phyloP scores from a whole-genome alignment of 257 asterid genomes.

The Anisodus tanguticus region DNA sequence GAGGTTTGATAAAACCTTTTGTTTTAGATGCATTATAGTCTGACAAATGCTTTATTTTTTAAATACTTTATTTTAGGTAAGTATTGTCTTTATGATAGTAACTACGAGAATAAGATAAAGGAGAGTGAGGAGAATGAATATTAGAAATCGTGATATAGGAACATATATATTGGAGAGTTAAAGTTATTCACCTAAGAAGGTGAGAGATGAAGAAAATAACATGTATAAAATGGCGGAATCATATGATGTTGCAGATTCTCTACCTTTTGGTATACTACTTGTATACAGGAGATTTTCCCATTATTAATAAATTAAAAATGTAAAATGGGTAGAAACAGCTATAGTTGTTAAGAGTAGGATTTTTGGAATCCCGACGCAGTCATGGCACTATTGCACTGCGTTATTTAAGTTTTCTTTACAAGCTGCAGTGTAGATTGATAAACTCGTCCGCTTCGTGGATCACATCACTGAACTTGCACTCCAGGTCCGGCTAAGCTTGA shows the following conservation, averaged over 20 bases:
- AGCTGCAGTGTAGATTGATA: not conserved
- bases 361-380: not conserved
- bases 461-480: too few relatives aligned
- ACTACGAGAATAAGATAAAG: not conserved
- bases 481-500: too few relatives aligned
- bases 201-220: not conserved
- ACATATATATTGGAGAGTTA: not conserved
- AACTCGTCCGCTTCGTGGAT: not conserved
- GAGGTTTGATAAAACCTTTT: conserved; percentile 60
- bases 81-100: not conserved
- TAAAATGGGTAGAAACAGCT: not conserved
- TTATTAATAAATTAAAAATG: not conserved
- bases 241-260: not conserved
- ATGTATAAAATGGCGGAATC: not conserved
- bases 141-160: not conserved
- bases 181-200: not conserved
- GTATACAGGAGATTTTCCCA: not conserved
- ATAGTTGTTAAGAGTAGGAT: not conserved
- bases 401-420: not conserved
- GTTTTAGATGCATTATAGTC: not conserved
- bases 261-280: not conserved
- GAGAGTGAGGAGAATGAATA: not conserved
- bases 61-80: not conserved
- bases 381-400: not conserved
- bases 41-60: not conserved